Evolutionary conservation across 1,284 basidiomycete species (phyloP).

Genomic region (Polyporus tsugae): DNA sequence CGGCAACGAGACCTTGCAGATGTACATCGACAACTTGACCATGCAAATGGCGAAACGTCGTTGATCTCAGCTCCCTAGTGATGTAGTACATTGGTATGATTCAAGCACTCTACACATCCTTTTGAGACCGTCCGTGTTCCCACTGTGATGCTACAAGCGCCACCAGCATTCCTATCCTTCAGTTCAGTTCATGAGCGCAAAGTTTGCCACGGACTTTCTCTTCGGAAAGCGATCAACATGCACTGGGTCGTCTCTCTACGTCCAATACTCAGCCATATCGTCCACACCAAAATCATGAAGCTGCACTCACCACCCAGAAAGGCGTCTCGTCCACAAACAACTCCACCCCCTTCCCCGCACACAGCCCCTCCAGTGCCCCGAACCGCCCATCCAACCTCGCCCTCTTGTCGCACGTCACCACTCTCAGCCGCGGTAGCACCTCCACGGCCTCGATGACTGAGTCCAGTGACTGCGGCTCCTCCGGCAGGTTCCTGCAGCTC

Average conservation of each 20-base stretch:
- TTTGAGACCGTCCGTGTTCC: not conserved
- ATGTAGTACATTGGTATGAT: not conserved
- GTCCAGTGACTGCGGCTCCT: slow-evolving; percentile 37
- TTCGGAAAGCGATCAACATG: slow-evolving; percentile 49
- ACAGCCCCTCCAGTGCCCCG: slow-evolving; percentile 33
- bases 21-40: slow-evolving; percentile 89
- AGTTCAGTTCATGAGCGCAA: slow-evolving; percentile 47
- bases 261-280: not conserved
- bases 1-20: slow-evolving; percentile 83
- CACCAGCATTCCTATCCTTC: not conserved
- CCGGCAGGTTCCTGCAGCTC: slow-evolving; percentile 45
- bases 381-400: slow-evolving; percentile 16
- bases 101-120: not conserved
- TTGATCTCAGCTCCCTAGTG: slow-evolving; percentile 43
- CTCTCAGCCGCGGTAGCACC: slow-evolving; percentile 45
- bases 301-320: slow-evolving; percentile 46
- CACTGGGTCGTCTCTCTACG: slow-evolving; percentile 53
- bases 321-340: slow-evolving; percentile 43
- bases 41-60: slow-evolving; percentile 82
- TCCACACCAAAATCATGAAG: too few relatives aligned
- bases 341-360: slow-evolving; percentile 42
- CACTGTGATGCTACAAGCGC: not conserved
- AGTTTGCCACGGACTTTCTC: slow-evolving; percentile 50
- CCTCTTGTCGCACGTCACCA: slow-evolving; percentile 48
- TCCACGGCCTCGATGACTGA: slow-evolving; percentile 46